Evolutionary conservation across 2,329 filamentous ascomycete species (phyloP).

Genomic region (Polychaeton citri): DNA sequence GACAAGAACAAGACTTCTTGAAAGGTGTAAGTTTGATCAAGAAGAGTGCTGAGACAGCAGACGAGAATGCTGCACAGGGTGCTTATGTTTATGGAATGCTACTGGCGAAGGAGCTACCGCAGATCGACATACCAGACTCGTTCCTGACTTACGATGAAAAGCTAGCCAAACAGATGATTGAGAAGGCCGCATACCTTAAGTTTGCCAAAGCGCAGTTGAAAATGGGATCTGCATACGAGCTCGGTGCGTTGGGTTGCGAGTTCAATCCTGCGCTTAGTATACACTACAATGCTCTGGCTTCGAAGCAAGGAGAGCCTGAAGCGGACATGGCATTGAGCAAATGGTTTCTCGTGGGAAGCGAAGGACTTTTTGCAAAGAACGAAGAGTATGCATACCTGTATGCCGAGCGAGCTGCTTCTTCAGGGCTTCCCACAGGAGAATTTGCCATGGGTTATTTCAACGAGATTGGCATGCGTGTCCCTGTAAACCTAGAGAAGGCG

Average conservation of each 20-base stretch:
- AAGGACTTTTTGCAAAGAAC: slow-evolving; percentile 86
- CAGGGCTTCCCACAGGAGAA: slow-evolving; percentile 76
- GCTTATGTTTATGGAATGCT: slow-evolving; percentile 88
- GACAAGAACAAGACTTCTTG: slow-evolving; percentile 68
- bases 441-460: slow-evolving; percentile 97
- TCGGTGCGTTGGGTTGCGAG: slow-evolving; percentile 85
- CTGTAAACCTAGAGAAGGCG: slow-evolving; percentile 71
- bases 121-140: slow-evolving; percentile 65
- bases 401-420: slow-evolving; percentile 70
- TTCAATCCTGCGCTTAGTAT: slow-evolving; percentile 87
- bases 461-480: slow-evolving; percentile 86
- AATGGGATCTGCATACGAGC: slow-evolving; percentile 91
- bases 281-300: slow-evolving; percentile 89
- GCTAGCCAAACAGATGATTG: slow-evolving; percentile 72
- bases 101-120: slow-evolving; percentile 77
- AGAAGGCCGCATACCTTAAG: slow-evolving; percentile 89
- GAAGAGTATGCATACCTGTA: slow-evolving; percentile 88
- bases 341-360: slow-evolving; percentile 95
- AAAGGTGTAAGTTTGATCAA: slow-evolving; percentile 71
- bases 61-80: slow-evolving; percentile 93
- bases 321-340: slow-evolving; percentile 94
- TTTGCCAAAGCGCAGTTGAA: slow-evolving; percentile 95
- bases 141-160: slow-evolving; percentile 59
- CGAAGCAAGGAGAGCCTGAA: slow-evolving; percentile 82
- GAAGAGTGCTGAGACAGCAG: slow-evolving; percentile 69